Conservation (phyloP, 2,329 filamentous ascomycete species). For the Cordyceps cateniannulata region DNA sequence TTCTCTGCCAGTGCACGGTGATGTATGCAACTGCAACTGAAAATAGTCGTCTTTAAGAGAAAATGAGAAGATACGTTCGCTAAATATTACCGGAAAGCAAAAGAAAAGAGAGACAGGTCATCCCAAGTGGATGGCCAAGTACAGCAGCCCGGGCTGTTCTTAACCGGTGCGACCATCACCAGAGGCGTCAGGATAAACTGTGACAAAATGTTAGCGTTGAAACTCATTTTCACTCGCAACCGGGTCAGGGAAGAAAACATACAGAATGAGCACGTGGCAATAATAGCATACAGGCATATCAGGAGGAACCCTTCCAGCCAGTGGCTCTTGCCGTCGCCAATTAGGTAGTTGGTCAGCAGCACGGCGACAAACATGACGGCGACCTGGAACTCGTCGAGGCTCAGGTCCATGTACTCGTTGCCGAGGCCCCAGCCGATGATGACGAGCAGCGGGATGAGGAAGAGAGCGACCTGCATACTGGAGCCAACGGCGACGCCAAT, state of each 20-base stretch:
- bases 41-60: neutral
- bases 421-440: slow-evolving; percentile 73
- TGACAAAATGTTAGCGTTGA: neutral
- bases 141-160: neutral
- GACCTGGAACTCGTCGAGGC: slow-evolving; percentile 85
- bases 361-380: slow-evolving; percentile 78
- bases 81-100: neutral
- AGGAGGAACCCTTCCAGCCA: slow-evolving; percentile 74
- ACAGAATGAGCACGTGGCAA: slow-evolving; percentile 62
- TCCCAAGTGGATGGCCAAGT: neutral
- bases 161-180: neutral
- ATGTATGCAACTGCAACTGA: neutral
- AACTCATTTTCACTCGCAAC: neutral
- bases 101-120: neutral
- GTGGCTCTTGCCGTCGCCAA: slow-evolving; percentile 75
- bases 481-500: slow-evolving; percentile 76
- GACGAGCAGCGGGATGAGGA: slow-evolving; percentile 70
- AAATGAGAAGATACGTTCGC: neutral
- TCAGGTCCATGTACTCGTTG: slow-evolving; percentile 67
- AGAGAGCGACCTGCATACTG: slow-evolving; percentile 74
- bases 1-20: neutral
- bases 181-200: slow-evolving; percentile 5
- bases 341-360: slow-evolving; percentile 75
- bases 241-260: slow-evolving; percentile 26
- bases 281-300: slow-evolving; percentile 73